Evolutionary conservation across 306 rosid species (phyloP).

Genomic region (Pueraria montana): DNA sequence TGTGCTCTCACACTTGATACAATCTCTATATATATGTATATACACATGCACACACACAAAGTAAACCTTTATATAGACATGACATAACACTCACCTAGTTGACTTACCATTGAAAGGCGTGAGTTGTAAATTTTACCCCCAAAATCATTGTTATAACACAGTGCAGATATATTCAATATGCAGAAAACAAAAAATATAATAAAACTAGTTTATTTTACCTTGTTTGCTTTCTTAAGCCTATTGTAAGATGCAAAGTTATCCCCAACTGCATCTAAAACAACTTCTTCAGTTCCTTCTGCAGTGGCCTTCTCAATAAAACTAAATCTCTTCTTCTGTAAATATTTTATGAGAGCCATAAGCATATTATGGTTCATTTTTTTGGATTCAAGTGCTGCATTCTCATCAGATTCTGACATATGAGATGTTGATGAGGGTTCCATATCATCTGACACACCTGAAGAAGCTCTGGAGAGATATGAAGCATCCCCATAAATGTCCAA

Average conservation of each 20-base stretch:
- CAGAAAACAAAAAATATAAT: constrained; percentile 23
- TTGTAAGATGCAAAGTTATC: constrained; percentile 66
- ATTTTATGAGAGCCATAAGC: constrained; percentile 98
- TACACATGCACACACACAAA: neutral
- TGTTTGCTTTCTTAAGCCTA: constrained; percentile 79
- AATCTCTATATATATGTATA: neutral
- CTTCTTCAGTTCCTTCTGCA: constrained; percentile 98
- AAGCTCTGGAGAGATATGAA: constrained; percentile 74
- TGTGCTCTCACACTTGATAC: neutral
- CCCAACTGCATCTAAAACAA: constrained; percentile 92
- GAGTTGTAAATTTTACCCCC: constrained; percentile 23
- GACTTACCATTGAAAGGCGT: constrained; percentile 26
- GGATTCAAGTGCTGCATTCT: constrained; percentile 76
- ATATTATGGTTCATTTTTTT: constrained; percentile 91
- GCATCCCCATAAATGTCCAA: constrained; percentile 76
- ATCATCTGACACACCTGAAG: constrained; percentile 90
- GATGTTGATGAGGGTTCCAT: constrained; percentile 66
- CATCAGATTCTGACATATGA: constrained; percentile 72
- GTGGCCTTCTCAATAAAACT: constrained; percentile 91
- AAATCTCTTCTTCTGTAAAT: constrained; percentile 86
- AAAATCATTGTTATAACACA: constrained; percentile 29
- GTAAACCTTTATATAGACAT: constrained; percentile 12
- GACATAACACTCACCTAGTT: constrained; percentile 35
- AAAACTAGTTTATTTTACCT: constrained; percentile 63
- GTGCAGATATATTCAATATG: constrained; percentile 14